Conservation (phyloP, 1,284 basidiomycete genomes). For the Flammula alnicola region DNA sequence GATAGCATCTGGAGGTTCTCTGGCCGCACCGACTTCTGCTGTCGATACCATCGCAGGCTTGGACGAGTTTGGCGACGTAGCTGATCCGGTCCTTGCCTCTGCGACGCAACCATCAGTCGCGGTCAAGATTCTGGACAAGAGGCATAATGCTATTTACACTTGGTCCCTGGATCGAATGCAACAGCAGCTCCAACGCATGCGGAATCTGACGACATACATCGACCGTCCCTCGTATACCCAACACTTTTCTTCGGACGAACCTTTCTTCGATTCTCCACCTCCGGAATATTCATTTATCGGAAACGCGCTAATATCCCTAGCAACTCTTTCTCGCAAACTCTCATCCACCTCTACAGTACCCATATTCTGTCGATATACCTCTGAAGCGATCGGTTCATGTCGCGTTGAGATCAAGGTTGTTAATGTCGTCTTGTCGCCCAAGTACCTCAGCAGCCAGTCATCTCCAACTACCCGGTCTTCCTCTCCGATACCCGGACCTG, state of each 20-base stretch:
- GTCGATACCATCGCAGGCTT: constrained; percentile 88
- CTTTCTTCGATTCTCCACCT: constrained; percentile 87
- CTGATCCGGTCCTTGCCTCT: constrained; percentile 73
- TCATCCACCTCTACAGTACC: constrained; percentile 78
- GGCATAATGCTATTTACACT: constrained; percentile 83
- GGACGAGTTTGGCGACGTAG: constrained; percentile 92
- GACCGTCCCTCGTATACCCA: constrained; percentile 91
- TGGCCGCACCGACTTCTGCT: constrained; percentile 82
- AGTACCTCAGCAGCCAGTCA: constrained; percentile 60
- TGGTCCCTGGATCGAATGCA: constrained; percentile 92
- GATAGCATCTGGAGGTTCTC: constrained; percentile 81
- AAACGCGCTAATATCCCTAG: constrained; percentile 82
- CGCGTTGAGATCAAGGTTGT: constrained; percentile 82
- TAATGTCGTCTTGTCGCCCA: constrained; percentile 66
- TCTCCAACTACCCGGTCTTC: constrained; percentile 68
- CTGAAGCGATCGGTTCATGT: constrained; percentile 93
- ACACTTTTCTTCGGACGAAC: constrained; percentile 92
- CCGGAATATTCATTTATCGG: constrained; percentile 93
- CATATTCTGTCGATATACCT: constrained; percentile 91
- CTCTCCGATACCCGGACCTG: constrained; percentile 66
- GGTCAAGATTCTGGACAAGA: constrained; percentile 90
- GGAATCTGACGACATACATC: constrained; percentile 91
- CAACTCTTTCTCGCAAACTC: constrained; percentile 79
- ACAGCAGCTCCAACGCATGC: constrained; percentile 91
- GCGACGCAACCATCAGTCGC: constrained; percentile 84